Conservation (phyloP, 1,139 yeast genomes). For the Scheffersomyces parashehatae region DNA sequence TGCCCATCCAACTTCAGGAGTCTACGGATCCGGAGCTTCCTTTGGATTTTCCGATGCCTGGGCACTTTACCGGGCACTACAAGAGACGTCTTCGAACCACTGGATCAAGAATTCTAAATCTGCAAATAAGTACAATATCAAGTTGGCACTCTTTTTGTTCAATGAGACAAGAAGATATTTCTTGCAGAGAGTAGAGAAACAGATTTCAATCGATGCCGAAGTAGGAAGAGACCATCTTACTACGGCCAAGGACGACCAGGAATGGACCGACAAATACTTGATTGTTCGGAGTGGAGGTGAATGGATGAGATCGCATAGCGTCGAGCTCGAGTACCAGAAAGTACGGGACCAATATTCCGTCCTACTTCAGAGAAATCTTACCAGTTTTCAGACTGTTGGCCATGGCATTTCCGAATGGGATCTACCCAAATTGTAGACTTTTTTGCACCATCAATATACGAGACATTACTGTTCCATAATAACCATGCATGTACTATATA, state of each 20-base stretch:
- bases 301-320: slow-evolving; percentile 13
- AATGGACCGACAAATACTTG: not conserved
- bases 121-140: slow-evolving; percentile 3
- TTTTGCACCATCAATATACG: not conserved
- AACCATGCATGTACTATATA: no score
- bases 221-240: slow-evolving; percentile 1
- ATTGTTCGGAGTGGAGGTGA: slow-evolving; percentile 5
- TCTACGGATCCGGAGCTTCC: slow-evolving; percentile 15
- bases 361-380: not conserved
- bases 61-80: slow-evolving; percentile 11
- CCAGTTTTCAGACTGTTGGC: not conserved
- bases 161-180: slow-evolving; percentile 12
- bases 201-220: slow-evolving; percentile 8
- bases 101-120: slow-evolving; percentile 2
- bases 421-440: not conserved
- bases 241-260: slow-evolving; percentile 1
- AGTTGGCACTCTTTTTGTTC: slow-evolving; percentile 7
- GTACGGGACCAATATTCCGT: slow-evolving; percentile 9
- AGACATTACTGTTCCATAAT: not conserved
- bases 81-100: slow-evolving; percentile 6
- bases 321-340: slow-evolving; percentile 11
- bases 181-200: slow-evolving; percentile 11
- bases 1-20: slow-evolving; percentile 13
- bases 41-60: slow-evolving; percentile 15
- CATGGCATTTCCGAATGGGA: not conserved